Evolutionary conservation across 2,329 filamentous ascomycete genomes (phyloP).

Genomic region (Cryphonectria japonica): DNA sequence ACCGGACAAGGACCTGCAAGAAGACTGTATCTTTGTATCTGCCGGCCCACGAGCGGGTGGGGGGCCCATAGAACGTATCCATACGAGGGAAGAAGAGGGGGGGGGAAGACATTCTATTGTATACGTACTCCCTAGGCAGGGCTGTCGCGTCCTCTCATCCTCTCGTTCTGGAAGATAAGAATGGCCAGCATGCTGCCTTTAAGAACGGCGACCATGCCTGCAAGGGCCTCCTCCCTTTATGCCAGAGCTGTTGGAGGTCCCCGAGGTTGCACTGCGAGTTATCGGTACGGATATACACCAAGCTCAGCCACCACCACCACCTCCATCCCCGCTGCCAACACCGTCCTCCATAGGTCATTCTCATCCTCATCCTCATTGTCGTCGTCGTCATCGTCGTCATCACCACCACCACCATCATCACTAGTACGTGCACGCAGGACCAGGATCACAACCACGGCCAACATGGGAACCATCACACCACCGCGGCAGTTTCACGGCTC

Average conservation of each 20-base stretch:
- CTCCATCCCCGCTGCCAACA: background rate
- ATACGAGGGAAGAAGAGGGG: background rate
- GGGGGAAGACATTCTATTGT: background rate
- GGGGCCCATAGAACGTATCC: background rate
- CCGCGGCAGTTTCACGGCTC: constrained; percentile 20
- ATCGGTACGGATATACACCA: constrained; percentile 5
- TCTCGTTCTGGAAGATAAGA: constrained; percentile 2
- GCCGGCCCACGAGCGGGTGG: background rate
- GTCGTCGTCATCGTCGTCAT: background rate
- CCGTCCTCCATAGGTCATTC: background rate
- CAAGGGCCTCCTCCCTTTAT: constrained; percentile 3
- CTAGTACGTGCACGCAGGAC: too few relatives aligned
- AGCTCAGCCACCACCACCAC: constrained; percentile 8
- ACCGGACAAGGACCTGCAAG: background rate
- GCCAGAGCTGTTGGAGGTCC: background rate
- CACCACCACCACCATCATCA: background rate
- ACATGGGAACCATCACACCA: constrained; percentile 28
- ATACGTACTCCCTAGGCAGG: constrained; percentile 2
- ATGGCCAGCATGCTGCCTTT: constrained; percentile 11
- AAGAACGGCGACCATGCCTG: constrained; percentile 5
- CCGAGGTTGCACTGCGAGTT: background rate
- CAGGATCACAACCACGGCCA: background rate
- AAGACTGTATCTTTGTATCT: background rate
- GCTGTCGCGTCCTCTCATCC: background rate
- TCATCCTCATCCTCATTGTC: background rate